Evolutionary conservation across 2,329 filamentous ascomycete species (phyloP), one percentile per base, ranked within the genome.

Genomic region (Fusarium heterosporum): DNA sequence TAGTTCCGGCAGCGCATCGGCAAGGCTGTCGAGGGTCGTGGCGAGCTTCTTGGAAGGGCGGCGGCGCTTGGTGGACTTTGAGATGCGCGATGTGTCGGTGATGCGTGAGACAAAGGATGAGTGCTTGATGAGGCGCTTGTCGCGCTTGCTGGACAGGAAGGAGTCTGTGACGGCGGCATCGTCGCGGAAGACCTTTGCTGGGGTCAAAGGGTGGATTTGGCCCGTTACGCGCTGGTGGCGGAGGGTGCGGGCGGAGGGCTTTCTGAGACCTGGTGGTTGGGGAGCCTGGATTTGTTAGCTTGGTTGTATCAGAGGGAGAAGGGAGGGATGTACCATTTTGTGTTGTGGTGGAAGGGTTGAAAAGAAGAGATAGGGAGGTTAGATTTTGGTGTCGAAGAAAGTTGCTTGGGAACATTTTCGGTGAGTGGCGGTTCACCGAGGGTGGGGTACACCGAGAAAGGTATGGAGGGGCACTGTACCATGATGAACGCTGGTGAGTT

Each of bases 111-210:
- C 83, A 68, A 98, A 93, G 14, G 89, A 81, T 0, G 91, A 90
- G 82, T 93, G 93, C 75, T 93, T 94, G 72, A 96, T 92, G 32
- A 85, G 81, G 25, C 90, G 91, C 82, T 95, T 97, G 81, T 96
- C 92, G 75, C 87, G 89, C 79, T 97, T 98, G 66, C 85, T 89
- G 54, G 88, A 85, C 62, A 88, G 81, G 78, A 95, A 94, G 61
- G 76, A 66, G 75, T 88, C 85, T 43, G 82, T 78, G 14, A 85
- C 82, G 46, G 80, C 75, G 69, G 85, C 83, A 70, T 84, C 79
- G 47, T 80, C 74, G 51, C 84, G 85, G 76, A 85, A 83, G 13
- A 82, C 80, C 72, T 83, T 84, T 74, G 82, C 79, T 49, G 86
- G 83, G 22, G 83, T 77, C 63, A 84, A 80, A 12, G 82, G 82